Conservation (phyloP, 2,329 filamentous ascomycete species). For the Fusarium sororula region DNA sequence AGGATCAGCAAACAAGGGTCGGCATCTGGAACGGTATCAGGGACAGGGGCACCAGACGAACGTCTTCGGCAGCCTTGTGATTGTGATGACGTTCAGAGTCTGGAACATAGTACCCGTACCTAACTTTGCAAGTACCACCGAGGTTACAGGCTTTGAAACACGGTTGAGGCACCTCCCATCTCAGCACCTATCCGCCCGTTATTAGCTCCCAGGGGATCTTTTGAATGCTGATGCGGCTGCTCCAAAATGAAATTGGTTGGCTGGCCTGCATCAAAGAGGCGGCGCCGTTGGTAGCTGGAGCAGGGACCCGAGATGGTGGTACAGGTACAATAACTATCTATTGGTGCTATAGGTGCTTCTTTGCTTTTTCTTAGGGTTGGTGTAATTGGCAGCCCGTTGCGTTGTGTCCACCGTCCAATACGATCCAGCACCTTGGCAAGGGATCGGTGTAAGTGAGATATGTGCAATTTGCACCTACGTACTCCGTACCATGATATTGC, state of each 20-base stretch:
- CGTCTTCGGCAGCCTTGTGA: constrained; percentile 24
- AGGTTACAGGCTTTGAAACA: constrained; percentile 34
- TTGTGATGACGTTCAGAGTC: constrained; percentile 17
- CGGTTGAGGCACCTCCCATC: constrained; percentile 7
- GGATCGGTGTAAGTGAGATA: not conserved
- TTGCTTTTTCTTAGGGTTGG: constrained; percentile 25
- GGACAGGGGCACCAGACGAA: not conserved
- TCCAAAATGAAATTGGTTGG: constrained; percentile 33
- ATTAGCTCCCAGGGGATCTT: not conserved
- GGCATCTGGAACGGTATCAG: constrained; percentile 10
- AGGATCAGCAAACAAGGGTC: constrained; percentile 34
- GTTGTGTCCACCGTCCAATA: constrained; percentile 3
- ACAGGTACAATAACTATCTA: not conserved
- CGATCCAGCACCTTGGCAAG: constrained; percentile 1
- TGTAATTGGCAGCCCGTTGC: constrained; percentile 5
- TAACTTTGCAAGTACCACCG: not conserved
- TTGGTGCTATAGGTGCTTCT: constrained; percentile 5
- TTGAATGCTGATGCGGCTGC: constrained; percentile 14
- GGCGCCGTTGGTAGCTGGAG: constrained; percentile 22
- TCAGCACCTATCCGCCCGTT: not conserved
- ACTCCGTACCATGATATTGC: not conserved
- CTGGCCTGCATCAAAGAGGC: constrained; percentile 32
- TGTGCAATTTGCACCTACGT: not conserved
- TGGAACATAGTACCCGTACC: constrained; percentile 8
- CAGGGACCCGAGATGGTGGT: constrained; percentile 6